Conservation (phyloP, 192 early-diverging fungal genomes). For the Coemansia sp. region DNA sequence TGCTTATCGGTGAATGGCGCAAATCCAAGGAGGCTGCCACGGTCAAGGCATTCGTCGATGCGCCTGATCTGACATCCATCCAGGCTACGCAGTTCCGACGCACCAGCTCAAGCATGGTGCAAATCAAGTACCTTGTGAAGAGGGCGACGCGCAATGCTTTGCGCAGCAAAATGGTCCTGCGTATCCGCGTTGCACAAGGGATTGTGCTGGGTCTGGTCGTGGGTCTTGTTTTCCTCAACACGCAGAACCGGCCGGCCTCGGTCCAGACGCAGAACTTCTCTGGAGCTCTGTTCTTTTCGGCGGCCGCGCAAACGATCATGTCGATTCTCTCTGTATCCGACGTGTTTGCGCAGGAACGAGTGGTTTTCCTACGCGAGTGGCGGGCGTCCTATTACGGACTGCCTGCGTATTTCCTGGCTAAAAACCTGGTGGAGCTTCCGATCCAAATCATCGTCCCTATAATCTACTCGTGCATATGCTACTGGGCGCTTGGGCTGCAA, state of each 20-base stretch:
- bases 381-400: slow-evolving; percentile 59
- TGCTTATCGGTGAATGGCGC: slow-evolving; percentile 48
- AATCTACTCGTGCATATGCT: slow-evolving; percentile 47
- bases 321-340: slow-evolving; percentile 53
- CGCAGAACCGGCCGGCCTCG: slow-evolving; percentile 22
- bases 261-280: slow-evolving; percentile 55
- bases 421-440: slow-evolving; percentile 60
- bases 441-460: slow-evolving; percentile 54
- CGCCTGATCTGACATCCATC: slow-evolving; percentile 30
- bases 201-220: slow-evolving; percentile 55
- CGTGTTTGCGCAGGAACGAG: slow-evolving; percentile 56
- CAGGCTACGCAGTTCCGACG: slow-evolving; percentile 27
- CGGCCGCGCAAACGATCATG: slow-evolving; percentile 50
- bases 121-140: slow-evolving; percentile 49
- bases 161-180: slow-evolving; percentile 57
- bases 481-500: slow-evolving; percentile 61
- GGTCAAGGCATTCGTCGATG: slow-evolving; percentile 18
- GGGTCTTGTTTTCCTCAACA: slow-evolving; percentile 59
- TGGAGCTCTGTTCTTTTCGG: slow-evolving; percentile 58
- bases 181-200: slow-evolving; percentile 50
- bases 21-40: slow-evolving; percentile 21
- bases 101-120: slow-evolving; percentile 23
- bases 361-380: slow-evolving; percentile 61
- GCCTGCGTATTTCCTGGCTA: slow-evolving; percentile 58
- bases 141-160: slow-evolving; percentile 50